Conservation (phyloP, 768 basidiomycete species). For the Serendipita vermifera region DNA sequence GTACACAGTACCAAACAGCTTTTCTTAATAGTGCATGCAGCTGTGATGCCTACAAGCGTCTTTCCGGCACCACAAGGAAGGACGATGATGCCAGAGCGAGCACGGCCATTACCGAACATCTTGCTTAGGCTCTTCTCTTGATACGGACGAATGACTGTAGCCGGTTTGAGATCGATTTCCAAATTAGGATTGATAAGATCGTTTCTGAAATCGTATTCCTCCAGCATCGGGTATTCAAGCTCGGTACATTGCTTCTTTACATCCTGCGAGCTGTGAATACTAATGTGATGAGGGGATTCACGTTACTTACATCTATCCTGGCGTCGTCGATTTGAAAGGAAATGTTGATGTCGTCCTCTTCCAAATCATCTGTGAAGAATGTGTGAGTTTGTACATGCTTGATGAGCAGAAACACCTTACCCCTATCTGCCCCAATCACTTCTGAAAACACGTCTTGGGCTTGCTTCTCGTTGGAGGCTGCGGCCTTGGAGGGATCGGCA, state of each 20-base stretch:
- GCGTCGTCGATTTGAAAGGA: slow-evolving; percentile 91
- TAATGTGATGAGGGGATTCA: slow-evolving; percentile 8
- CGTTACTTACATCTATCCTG: slow-evolving; percentile 67
- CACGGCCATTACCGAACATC: slow-evolving; percentile 99
- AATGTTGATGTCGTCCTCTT: slow-evolving; percentile 95
- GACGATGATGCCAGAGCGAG: slow-evolving; percentile 95
- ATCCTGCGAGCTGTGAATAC: slow-evolving; percentile 41
- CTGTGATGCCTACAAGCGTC: slow-evolving; percentile 98
- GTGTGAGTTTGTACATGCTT: not conserved
- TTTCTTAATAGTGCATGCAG: slow-evolving; percentile 98
- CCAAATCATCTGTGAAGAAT: slow-evolving; percentile 66
- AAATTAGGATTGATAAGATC: slow-evolving; percentile 93
- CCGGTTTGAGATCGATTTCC: slow-evolving; percentile 96
- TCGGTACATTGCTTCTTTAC: slow-evolving; percentile 96
- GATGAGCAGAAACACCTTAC: slow-evolving; percentile 30
- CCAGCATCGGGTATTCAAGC: slow-evolving; percentile 93
- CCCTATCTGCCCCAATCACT: slow-evolving; percentile 87
- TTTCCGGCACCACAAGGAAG: slow-evolving; percentile 98
- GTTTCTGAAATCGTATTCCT: slow-evolving; percentile 98
- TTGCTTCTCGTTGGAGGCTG: slow-evolving; percentile 15
- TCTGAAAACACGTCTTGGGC: slow-evolving; percentile 64
- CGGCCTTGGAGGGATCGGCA: no score
- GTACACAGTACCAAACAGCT: slow-evolving; percentile 95
- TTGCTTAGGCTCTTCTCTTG: slow-evolving; percentile 97
- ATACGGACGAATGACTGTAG: slow-evolving; percentile 93